Evolutionary conservation across 2,329 filamentous ascomycete genomes (phyloP), one percentile per base, ranked within the genome.

Genomic region (Nannizzia gypsea): DNA sequence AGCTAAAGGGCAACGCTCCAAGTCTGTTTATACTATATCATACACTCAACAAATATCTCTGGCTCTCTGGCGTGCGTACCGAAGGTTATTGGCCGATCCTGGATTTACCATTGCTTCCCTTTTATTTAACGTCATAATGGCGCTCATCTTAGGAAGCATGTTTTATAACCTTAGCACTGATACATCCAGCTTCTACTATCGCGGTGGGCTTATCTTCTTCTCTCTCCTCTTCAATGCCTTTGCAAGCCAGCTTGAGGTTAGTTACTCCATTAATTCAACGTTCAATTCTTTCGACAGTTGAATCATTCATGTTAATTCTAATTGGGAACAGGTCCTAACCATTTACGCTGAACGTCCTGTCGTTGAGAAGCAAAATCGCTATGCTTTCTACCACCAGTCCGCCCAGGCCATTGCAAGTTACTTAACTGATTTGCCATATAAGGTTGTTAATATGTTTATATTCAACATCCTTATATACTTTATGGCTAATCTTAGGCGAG

Each of bases 261-360:
- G 75, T 70, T 63, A 15, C 20, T 44, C n/a, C 15, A 15, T 28
- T n/a, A n/a, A 66, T 68, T 60, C 64, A 63, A 1, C 61, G 62
- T 9, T 65, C 69, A n/a, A 31, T 65, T 70, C 24, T 66, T 66
- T 0, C 64, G 62, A 22, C 63, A 58, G 0, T 63, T 64, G 67
- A 68, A 50, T 8, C 15, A 11, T 1, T 9, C 63, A 60, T n/a
- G 0, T 62, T 50, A 22, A 44, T 15, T 44, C 40, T n/a, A 44
- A n/a, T 44, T 4, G 11, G 17, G n/a, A 17, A n/a, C n/a, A 85
- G 79, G 93, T 96, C 70, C 73, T 95, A 28, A 90, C 88, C 0
- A 80, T 96, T 3, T 96, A 93, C 69, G 83, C 88, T 1, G 90
- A 96, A 81, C 86, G 91, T 38, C 87, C 89, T 0, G 95, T 96